These are phyloP conservation scores for Paramecium sonneborni DNA, from an alignment of 73 alveolate genomes.

Conservation along the genomic window DNA sequence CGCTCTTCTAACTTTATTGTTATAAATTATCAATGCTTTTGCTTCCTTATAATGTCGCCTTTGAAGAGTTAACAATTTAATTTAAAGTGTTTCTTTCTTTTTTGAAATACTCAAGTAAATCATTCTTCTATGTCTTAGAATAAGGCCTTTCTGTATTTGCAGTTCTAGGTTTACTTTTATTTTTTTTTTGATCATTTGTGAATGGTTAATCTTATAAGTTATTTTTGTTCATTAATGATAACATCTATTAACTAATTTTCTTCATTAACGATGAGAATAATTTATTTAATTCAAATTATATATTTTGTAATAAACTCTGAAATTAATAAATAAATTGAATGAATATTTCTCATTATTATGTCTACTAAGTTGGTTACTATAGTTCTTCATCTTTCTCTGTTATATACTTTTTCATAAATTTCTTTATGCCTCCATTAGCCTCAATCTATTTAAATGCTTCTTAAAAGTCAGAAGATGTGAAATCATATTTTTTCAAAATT, in stretches of 20 bases:
- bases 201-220: neutral
- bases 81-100: conserved; percentile 21
- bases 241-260: conserved; percentile 18
- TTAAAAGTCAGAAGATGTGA: neutral
- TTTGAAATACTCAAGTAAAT: conserved; percentile 25
- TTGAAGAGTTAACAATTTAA: neutral
- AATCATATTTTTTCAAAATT: neutral
- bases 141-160: conserved; percentile 50
- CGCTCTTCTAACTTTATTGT: conserved; percentile 16
- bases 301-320: neutral
- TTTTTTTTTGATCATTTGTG: neutral
- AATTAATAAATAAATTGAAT: neutral
- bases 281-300: conserved; percentile 7
- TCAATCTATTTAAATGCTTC: neutral
- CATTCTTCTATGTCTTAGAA: neutral
- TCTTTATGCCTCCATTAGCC: neutral
- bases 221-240: neutral
- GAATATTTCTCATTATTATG: neutral
- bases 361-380: neutral
- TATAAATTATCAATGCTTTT: conserved; percentile 40
- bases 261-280: conserved; percentile 26
- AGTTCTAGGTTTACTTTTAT: neutral
- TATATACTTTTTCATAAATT: neutral
- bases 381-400: neutral
- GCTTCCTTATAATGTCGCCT: neutral